Evolutionary conservation across 2,329 filamentous ascomycete genomes (phyloP).

Genomic region (Colletotrichum australisinense): DNA sequence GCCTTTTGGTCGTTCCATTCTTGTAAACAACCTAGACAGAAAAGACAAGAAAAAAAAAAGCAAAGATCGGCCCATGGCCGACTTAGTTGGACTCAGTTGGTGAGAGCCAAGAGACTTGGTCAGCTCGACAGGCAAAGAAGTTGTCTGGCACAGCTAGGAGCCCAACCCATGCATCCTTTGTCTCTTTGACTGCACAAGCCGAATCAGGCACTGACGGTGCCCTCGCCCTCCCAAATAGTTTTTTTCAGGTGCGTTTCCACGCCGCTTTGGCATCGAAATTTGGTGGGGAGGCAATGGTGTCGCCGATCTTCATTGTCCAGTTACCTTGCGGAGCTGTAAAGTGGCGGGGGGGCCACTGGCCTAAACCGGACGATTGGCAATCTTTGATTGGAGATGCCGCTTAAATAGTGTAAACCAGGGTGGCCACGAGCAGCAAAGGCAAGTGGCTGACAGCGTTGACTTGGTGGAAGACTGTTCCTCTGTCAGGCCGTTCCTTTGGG

Average conservation of each 20-base stretch:
- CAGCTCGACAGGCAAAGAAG: slow-evolving; percentile 9
- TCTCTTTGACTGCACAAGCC: slow-evolving; percentile 20
- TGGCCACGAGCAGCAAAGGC: slow-evolving; percentile 14
- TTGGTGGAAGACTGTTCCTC: background rate
- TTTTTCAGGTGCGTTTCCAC: slow-evolving; percentile 11
- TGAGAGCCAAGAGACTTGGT: background rate
- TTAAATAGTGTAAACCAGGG: slow-evolving; percentile 24
- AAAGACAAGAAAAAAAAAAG: background rate
- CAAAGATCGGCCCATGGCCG: background rate
- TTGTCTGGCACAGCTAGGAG: background rate
- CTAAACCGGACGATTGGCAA: slow-evolving; percentile 33
- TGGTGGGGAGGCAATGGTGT: slow-evolving; percentile 30
- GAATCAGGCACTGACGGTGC: slow-evolving; percentile 13
- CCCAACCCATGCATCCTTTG: slow-evolving; percentile 22
- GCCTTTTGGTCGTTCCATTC: background rate
- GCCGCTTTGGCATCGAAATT: slow-evolving; percentile 24
- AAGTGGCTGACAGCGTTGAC: slow-evolving; percentile 4
- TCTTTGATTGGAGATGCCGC: slow-evolving; percentile 33
- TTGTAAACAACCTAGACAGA: background rate
- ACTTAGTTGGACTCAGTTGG: background rate
- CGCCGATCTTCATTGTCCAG: slow-evolving; percentile 32
- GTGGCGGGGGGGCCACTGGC: slow-evolving; percentile 12
- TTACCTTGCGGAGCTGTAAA: background rate
- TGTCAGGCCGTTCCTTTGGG: background rate
- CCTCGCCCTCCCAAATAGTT: slow-evolving; percentile 8